Evolutionary conservation across 805 yeast species (phyloP).

Genomic region (Metschnikowia vanudenii): DNA sequence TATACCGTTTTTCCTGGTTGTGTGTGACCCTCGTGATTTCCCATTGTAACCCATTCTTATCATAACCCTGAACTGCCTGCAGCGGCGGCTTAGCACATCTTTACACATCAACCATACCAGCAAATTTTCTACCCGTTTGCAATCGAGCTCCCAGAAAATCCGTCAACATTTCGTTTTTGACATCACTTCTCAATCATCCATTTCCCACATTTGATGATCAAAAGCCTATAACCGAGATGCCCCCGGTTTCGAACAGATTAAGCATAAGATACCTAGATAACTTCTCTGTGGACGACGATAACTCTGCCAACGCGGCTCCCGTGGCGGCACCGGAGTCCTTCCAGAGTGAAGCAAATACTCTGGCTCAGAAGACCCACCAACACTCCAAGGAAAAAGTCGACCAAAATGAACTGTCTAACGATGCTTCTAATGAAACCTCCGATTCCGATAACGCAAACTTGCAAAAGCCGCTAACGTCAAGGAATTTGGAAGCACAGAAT

Average conservation of each 20-base stretch:
- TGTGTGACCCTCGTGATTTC: background rate
- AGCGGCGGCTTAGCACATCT: background rate
- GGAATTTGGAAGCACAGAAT: constrained; percentile 7
- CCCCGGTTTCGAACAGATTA: constrained; percentile 15
- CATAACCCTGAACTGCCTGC: no score
- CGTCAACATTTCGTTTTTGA: constrained; percentile 3
- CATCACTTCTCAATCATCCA: constrained; percentile 3
- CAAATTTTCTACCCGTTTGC: no score
- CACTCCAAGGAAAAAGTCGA: constrained; percentile 12
- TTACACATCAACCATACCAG: no score
- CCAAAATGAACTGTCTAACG: constrained; percentile 20
- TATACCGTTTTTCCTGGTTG: constrained; percentile 1
- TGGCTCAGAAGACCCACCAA: constrained; percentile 5
- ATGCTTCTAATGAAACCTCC: constrained; percentile 22
- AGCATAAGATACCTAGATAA: constrained; percentile 15
- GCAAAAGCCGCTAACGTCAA: constrained; percentile 10
- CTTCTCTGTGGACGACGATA: constrained; percentile 10
- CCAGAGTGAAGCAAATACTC: background rate
- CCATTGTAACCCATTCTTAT: no score
- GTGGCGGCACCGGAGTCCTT: constrained; percentile 7
- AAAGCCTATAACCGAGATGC: constrained; percentile 7
- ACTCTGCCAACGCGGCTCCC: background rate
- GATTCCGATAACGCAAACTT: constrained; percentile 15
- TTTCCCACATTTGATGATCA: constrained; percentile 5
- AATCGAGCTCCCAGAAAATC: no score